These are phyloP conservation scores for Chenopodium album DNA, from an alignment of 148 eudicot genomes.

Conservation along the genomic window DNA sequence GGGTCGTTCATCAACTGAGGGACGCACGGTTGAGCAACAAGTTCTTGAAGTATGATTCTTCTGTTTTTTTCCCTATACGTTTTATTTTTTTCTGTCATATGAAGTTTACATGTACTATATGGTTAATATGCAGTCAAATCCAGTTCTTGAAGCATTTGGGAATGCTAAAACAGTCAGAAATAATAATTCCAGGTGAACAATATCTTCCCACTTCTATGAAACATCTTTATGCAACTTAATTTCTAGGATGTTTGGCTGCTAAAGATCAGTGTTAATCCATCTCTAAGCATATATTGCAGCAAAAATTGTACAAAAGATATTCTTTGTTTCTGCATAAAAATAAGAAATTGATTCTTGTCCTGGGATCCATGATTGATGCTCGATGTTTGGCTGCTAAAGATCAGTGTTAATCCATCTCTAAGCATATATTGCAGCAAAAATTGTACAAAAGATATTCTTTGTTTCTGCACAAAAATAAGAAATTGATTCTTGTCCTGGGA, in stretches of 20 bases:
- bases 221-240: not conserved
- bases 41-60: conserved; percentile 79
- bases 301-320: not conserved
- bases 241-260: not conserved
- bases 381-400: not conserved
- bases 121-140: conserved; percentile 83
- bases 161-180: conserved; percentile 99
- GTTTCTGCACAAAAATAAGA: not conserved
- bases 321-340: not conserved
- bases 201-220: conserved; percentile 7
- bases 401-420: not conserved
- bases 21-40: conserved; percentile 98
- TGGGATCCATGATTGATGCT: not conserved
- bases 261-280: not conserved
- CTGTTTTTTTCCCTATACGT: not conserved
- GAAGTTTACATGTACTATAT: conserved; percentile 11
- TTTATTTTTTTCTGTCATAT: not conserved
- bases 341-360: not conserved
- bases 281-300: conserved; percentile 9
- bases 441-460: not conserved
- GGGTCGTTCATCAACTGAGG: conserved; percentile 91
- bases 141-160: conserved; percentile 99
- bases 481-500: not conserved
- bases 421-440: not conserved
- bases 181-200: conserved; percentile 90